These are phyloP conservation scores for Earliella scabrosa DNA, from an alignment of 1,284 basidiomycete genomes.

Conservation along the genomic window DNA sequence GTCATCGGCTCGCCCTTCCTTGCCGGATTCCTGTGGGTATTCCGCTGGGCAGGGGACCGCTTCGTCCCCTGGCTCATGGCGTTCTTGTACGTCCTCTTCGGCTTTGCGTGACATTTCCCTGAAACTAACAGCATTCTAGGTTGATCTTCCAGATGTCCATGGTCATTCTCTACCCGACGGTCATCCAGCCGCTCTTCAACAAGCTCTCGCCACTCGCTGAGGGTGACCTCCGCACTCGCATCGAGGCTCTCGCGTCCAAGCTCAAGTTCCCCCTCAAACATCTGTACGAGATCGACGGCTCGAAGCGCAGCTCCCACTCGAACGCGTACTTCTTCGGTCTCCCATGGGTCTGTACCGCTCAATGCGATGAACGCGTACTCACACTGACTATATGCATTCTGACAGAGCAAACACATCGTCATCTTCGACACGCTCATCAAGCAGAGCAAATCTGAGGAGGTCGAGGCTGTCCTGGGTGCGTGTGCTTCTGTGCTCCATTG, in stretches of 20 bases:
- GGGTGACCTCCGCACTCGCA: constrained; percentile 76
- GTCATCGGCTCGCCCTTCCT: constrained; percentile 89
- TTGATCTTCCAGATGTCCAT: constrained; percentile 84
- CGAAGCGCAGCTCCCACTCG: too few relatives aligned
- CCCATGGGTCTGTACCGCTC: constrained; percentile 93
- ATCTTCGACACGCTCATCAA: constrained; percentile 97
- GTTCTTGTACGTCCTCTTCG: constrained; percentile 61
- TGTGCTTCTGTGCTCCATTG: too few relatives aligned
- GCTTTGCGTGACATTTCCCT: not conserved
- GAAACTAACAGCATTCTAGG: constrained; percentile 43
- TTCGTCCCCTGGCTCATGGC: constrained; percentile 91
- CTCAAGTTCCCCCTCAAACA: constrained; percentile 95
- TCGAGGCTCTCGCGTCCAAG: constrained; percentile 75
- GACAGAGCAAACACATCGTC: constrained; percentile 92
- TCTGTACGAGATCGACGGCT: constrained; percentile 95
- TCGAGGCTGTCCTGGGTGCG: constrained; percentile 32
- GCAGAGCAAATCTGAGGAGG: too few relatives aligned
- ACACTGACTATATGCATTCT: too few relatives aligned
- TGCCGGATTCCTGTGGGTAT: constrained; percentile 85
- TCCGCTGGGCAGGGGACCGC: constrained; percentile 90
- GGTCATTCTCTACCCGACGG: constrained; percentile 85
- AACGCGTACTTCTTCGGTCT: constrained; percentile 77
- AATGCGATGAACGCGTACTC: constrained; percentile 97
- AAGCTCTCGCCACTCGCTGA: constrained; percentile 86
- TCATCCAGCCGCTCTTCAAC: constrained; percentile 98